Base-by-base conservation (phyloP, 148 eudicot species). In the Polygonum aviculare region DNA sequence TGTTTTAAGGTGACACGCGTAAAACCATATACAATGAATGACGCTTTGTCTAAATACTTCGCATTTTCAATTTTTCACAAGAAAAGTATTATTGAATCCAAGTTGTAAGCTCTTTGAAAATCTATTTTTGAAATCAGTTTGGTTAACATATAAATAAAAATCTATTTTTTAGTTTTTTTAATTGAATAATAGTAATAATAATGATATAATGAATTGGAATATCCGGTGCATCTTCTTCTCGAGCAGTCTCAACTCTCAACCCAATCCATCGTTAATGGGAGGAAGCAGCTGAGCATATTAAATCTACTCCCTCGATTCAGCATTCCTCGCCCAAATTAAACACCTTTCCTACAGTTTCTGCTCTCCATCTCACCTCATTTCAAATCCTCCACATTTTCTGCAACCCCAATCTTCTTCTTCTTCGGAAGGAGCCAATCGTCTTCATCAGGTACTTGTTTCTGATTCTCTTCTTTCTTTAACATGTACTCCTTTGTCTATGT, bases 401-500 rank as follows among this genome's bases (percentile, higher is more conserved):
- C 7, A 44, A 2, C 9, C 47, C 47, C 47, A 2, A 1, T 54
- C 4, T 18, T 18, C 60, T n/a, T 54, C 22, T 38, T 15, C 44
- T 36, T 35, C 44, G 4, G 41, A 6, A 67, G 72, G 45, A 35
- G 45, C 41, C 15, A 36, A 15, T 35, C 44, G 2, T 16, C n/a
- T 38, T 67, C 10, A 19, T 12, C 72, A 67, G 72, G 72, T 67
- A 67, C 72, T 67, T 14, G 14, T 67, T 36, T 67, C 45, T 67
- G n/a, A 15, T 60, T 26, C 38, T 38, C 35, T 57, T 22, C 11
- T 57, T 12, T 57, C 65, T 57, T 57, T 63, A 31, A 7, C 16
- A 67, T 36, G 45, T 67, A 3, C 39, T 36, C 35, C 72, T 36
- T 38, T 65, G 35, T 67, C 19, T 12, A 11, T 67, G 21, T 67